phyloP scores from a whole-genome alignment of 192 early-diverging fungal genomes.

The Geosiphon pyriformis region DNA sequence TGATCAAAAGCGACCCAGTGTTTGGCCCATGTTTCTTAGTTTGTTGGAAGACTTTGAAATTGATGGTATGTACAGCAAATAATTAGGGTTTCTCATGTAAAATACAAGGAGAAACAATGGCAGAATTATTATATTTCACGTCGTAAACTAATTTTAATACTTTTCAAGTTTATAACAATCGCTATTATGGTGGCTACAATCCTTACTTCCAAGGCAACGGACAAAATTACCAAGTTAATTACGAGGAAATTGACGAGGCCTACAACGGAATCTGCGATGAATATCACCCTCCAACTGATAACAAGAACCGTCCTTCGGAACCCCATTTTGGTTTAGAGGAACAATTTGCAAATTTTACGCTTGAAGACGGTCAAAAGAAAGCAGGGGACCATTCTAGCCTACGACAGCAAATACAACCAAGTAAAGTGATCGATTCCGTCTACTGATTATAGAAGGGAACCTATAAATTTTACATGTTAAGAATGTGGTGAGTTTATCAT shows the following conservation, averaged over 20 bases:
- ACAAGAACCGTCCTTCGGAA: too few relatives aligned
- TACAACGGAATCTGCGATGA: too few relatives aligned
- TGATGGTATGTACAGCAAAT: conserved; percentile 11
- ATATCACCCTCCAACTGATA: too few relatives aligned
- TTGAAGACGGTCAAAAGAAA: not conserved
- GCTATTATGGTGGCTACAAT: not conserved
- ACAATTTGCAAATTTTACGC: not conserved
- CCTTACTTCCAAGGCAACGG: not conserved
- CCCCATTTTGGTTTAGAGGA: not conserved
- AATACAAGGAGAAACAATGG: too few relatives aligned
- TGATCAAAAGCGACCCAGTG: conserved; percentile 28
- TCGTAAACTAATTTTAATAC: not conserved
- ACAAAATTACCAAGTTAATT: not conserved
- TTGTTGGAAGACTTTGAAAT: conserved; percentile 36
- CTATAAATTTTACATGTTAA: too few relatives aligned
- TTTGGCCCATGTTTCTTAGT: conserved; percentile 28
- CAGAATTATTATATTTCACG: not conserved
- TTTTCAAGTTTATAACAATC: not conserved
- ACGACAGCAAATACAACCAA: not conserved
- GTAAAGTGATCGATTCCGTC: not conserved
- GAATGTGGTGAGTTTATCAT: too few relatives aligned
- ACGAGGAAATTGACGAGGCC: not conserved
- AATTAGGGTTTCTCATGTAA: too few relatives aligned
- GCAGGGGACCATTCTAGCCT: not conserved
- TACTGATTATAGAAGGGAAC: too few relatives aligned